phyloP scores from a whole-genome alignment of 306 rosid species.

The Vigna hirtella region DNA sequence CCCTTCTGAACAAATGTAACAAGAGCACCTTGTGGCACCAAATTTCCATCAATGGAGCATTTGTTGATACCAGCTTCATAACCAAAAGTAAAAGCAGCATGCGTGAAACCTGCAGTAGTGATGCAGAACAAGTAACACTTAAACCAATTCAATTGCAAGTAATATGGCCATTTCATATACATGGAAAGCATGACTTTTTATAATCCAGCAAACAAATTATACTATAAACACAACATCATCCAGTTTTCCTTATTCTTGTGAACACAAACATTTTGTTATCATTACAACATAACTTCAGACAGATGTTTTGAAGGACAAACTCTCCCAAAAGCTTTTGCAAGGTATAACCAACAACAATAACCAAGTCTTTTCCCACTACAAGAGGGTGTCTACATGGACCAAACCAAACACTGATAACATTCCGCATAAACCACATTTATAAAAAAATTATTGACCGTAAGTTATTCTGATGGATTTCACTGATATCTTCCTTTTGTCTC shows the following conservation, averaged over 20 bases:
- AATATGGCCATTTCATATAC: constrained; percentile 1
- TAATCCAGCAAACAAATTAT: not conserved
- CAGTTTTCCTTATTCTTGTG: constrained; percentile 18
- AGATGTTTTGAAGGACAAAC: constrained; percentile 21
- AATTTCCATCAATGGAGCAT: constrained; percentile 82
- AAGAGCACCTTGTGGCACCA: constrained; percentile 91
- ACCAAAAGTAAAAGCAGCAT: constrained; percentile 94
- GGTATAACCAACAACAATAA: constrained; percentile 2
- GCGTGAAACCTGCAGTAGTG: constrained; percentile 78
- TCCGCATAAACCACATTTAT: not conserved
- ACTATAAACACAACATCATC: constrained; percentile 1
- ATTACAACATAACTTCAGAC: constrained; percentile 16
- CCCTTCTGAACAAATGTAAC: constrained; percentile 93
- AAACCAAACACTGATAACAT: not conserved
- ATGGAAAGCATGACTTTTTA: constrained; percentile 4
- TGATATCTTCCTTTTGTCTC: not conserved
- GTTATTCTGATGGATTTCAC: not conserved
- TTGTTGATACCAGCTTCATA: constrained; percentile 93
- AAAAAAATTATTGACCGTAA: not conserved
- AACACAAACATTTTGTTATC: constrained; percentile 12
- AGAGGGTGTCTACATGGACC: not conserved
- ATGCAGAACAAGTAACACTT: constrained; percentile 15
- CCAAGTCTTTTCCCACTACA: not conserved
- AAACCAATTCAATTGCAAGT: constrained; percentile 41
- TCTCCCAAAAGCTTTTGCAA: constrained; percentile 5